Evolutionary conservation across 2,329 filamentous ascomycete genomes (phyloP).

Genomic region (Beauveria australis): DNA sequence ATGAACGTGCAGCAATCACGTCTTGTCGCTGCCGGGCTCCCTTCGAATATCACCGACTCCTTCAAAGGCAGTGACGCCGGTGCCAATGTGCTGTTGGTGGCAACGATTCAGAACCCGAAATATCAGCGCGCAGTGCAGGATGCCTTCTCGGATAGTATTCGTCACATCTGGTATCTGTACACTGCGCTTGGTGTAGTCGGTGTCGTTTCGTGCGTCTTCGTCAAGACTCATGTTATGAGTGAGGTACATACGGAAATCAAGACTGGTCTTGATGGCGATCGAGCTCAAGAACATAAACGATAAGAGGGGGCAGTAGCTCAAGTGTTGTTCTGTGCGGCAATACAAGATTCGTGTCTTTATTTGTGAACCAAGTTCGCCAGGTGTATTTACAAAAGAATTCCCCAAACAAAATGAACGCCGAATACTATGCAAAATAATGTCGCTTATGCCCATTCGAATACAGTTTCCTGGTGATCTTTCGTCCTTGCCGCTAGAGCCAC

Average conservation of each 20-base stretch:
- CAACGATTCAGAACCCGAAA: background rate
- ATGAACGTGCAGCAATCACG: conserved; percentile 26
- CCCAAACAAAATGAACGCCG: conserved; percentile 3
- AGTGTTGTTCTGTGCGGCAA: background rate
- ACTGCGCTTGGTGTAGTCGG: conserved; percentile 9
- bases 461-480: background rate
- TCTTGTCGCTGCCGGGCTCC: conserved; percentile 2
- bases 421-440: conserved; percentile 3
- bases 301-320: background rate
- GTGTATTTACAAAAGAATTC: conserved; percentile 6
- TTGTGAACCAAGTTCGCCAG: background rate
- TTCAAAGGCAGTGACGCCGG: conserved; percentile 8
- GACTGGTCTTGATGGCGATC: conserved; percentile 5
- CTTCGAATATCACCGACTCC: background rate
- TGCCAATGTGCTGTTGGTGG: conserved; percentile 9
- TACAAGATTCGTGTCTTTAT: background rate
- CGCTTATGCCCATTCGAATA: conserved; percentile 2
- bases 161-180: conserved; percentile 8
- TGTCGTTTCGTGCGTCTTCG: conserved; percentile 7
- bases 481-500: background rate
- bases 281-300: background rate
- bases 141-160: conserved; percentile 9
- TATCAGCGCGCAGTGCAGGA: conserved; percentile 5
- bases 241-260: conserved; percentile 8
- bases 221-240: conserved; percentile 9